Evolutionary conservation across 2,329 filamentous ascomycete species (phyloP), one percentile per base, ranked within the genome.

Genomic region (Hypoxylon sp.): DNA sequence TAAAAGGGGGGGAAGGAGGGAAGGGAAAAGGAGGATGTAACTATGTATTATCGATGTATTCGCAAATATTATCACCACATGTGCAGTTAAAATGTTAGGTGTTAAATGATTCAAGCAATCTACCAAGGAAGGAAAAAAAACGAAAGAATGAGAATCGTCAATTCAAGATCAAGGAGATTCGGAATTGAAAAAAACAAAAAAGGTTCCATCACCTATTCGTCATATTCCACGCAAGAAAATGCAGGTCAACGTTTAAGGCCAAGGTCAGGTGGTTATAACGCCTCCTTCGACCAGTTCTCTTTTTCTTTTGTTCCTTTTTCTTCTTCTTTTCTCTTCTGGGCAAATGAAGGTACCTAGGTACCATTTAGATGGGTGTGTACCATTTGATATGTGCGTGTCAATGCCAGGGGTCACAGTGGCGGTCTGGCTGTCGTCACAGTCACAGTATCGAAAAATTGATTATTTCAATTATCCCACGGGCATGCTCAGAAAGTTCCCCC

Each of bases 281-380:
- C 19, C 59, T n/a, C 57, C 38, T 48, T 43, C 50, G 51, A 60
- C 32, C 41, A 49, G 13, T 46, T 23, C 41, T n/a, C 36, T 6
- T 34, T 41, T 38, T 61, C 43, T 62, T 62, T 58, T 55, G 58
- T 43, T 43, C 56, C 36, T 50, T 43, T 17, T 49, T 55, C 30
- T 41, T 51, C 34, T 32, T 43, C 38, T 30, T 52, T 49, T 57
- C 45, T 38, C 38, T 28, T 49, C 25, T 50, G 14, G 25, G 32
- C 51, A 17, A 58, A 59, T 63, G 48, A 51, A 30, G 30, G 19
- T 62, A 25, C 14, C 14, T 14, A 48, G 30, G 46, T 57, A 61
- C 61, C 34, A 34, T 61, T 52, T n/a, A 51, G 51, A 60, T 65
- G 4, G 59, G 63, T 69, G 51, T 69, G 66, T 59, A 65, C 45